Base-by-base conservation (phyloP, 1,284 basidiomycete genomes). In the Hortiboletus rubellus region DNA sequence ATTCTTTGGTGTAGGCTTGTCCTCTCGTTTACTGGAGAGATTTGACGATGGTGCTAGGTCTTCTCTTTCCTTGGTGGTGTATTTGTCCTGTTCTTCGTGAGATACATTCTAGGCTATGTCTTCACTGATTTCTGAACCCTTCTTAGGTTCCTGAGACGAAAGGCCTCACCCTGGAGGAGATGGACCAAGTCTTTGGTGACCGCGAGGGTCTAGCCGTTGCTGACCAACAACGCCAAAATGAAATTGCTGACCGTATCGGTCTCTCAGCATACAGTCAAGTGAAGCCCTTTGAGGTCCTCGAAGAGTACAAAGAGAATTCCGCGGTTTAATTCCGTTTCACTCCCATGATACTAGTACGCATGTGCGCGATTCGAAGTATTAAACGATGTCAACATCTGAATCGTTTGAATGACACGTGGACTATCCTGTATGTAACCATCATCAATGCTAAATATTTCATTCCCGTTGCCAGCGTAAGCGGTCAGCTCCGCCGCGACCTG, bases 151-250 rank as follows among this genome's bases (percentile, higher is more conserved):
- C 86, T 14, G 86, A 88, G 72, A 87, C 86, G 11, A 87, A 87
- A 70, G 83, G 84, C 9, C 76, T 87, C 15, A 80, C 81, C 5
- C 74, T 88, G 27, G 86, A 22, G 68, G 86, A 87, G 68, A 87
- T 87, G 85, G 85, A 88, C 67, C 80, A 82, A 47, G 83, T 86
- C 22, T 87, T 89, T 63, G 85, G 84, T 38, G 76, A 76, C 49
- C 77, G 77, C 8, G 74, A 73, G 46, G 80, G 79, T 37, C 72
- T 85, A 45, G 84, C 80, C 3, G 72, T 72, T 14, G 79, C 78
- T 30, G 86, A 89, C 66, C 74, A 77, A 60, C 74, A 77, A 56
- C 82, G 84, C 43, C 80, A 85, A 60, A 71, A 74, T 22, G 79
- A 73, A 9, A 88, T 88, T 57, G 76, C 82, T 62, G 75, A 75